Evolutionary conservation across 2,329 filamentous ascomycete species (phyloP), one percentile per base, ranked within the genome.

Genomic region (Cadophora luteo-olivacea): DNA sequence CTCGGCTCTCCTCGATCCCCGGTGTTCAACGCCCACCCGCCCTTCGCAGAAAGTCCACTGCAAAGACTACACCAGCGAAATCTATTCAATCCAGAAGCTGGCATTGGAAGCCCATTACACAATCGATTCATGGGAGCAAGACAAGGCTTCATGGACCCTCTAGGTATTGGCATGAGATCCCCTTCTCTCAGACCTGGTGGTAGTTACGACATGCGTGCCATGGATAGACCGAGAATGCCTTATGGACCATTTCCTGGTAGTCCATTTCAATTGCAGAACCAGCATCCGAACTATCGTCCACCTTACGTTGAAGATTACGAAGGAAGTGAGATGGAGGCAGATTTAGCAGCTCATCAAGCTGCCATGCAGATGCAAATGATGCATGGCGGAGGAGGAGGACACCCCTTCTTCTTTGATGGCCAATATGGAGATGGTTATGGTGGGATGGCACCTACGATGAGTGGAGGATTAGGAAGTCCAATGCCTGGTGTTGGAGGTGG

Each of bases 301-400:
- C 68, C 66, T 8, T 75, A 75, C 45, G 72, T 73, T 19, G 72
- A 74, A 48, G 71, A 73, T 62, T 72, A 70, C 19, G 64, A 72
- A 51, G 70, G 66, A 29, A 54, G 61, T 45, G 67, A 69, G 33
- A 63, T 68, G 29, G 72, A 73, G 8, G 68, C 64, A 2, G 48
- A 68, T 19, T 32, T 68, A 49, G 41, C 45, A 36, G 41, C 45
- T 64, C 45, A 49, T 11, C 19, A 64, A 49, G 55, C 41, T 65
- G 55, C 54, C 33, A 57, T 58, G 61, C 58, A 61, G 19, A 58
- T 25, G 45, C 45, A 49, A 52, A 55, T 48, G 48, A 57, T 62
- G 38, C n/a, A 41, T 32, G 48, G 24, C 4, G 14, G 7, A 8
- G 58, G 49, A 9, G 22, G 16, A 19, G 45, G 41, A 29, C 49